phyloP scores from a whole-genome alignment of 768 basidiomycete genomes.

The Naganishia antarctica region DNA sequence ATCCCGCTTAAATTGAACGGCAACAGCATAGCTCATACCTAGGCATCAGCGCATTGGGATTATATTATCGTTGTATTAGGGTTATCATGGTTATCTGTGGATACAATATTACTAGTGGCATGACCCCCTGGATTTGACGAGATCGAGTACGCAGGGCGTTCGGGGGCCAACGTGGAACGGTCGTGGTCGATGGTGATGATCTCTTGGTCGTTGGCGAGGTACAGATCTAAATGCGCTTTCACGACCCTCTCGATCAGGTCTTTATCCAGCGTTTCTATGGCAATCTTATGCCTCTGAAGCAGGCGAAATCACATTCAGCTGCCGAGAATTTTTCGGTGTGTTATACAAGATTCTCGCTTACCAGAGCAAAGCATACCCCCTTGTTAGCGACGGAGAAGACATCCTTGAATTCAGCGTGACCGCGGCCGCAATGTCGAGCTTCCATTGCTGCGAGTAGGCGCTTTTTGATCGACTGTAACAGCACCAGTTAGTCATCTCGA shows the following conservation, averaged over 20 bases:
- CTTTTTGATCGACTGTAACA: constrained; percentile 40
- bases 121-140: not conserved
- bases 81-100: constrained; percentile 8
- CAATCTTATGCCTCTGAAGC: not conserved
- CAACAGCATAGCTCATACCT: constrained; percentile 6
- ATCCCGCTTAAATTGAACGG: constrained; percentile 17
- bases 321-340: not conserved
- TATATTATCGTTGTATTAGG: constrained; percentile 21
- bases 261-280: constrained; percentile 1
- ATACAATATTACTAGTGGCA: not conserved
- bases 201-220: not conserved
- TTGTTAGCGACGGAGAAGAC: constrained; percentile 43
- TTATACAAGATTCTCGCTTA: constrained; percentile 28
- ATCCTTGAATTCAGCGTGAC: constrained; percentile 44
- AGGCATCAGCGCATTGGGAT: not conserved
- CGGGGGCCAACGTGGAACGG: too few relatives aligned
- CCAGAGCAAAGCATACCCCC: constrained; percentile 43
- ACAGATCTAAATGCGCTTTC: constrained; percentile 14
- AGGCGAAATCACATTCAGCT: not conserved
- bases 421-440: constrained; percentile 31
- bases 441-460: constrained; percentile 39
- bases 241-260: constrained; percentile 6
- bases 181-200: not conserved
- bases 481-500: not conserved
- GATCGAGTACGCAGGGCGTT: not conserved